Evolutionary conservation across 139 green algal species (phyloP).

Genomic region (Mychonastes homosphaera): DNA sequence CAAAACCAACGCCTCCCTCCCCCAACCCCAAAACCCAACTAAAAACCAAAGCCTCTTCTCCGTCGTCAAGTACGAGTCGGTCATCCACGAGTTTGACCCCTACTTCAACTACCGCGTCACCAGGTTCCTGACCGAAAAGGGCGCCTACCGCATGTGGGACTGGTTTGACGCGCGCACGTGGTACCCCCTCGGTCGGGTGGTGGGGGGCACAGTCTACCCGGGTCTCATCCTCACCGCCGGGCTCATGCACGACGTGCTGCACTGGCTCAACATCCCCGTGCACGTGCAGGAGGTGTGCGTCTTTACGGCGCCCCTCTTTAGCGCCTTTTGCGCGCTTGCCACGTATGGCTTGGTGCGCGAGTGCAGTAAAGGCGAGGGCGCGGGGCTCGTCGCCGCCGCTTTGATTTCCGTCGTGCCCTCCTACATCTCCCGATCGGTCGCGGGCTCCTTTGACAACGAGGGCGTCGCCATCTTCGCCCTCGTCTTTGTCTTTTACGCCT

Average conservation of each 20-base stretch:
- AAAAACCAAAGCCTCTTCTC: constrained; percentile 56
- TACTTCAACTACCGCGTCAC: constrained; percentile 87
- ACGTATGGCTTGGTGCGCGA: constrained; percentile 78
- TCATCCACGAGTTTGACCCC: constrained; percentile 79
- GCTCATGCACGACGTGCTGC: constrained; percentile 73
- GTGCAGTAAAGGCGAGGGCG: constrained; percentile 27
- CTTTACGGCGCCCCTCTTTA: constrained; percentile 91
- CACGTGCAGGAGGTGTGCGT: constrained; percentile 93
- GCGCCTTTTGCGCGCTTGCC: constrained; percentile 66
- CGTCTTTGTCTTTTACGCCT: constrained; percentile 77
- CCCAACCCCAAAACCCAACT: constrained; percentile 50
- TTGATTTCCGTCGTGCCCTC: constrained; percentile 79
- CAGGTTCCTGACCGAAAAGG: constrained; percentile 68
- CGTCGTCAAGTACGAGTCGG: constrained; percentile 84
- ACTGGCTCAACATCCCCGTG: constrained; percentile 82
- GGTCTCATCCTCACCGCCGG: constrained; percentile 89
- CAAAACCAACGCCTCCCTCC: constrained; percentile 74
- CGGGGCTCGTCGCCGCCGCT: constrained; percentile 73
- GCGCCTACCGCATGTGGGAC: constrained; percentile 81
- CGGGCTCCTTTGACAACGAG: constrained; percentile 82
- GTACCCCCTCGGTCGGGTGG: constrained; percentile 80
- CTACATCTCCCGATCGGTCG: constrained; percentile 82
- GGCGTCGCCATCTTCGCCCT: constrained; percentile 92
- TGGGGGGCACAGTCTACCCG: constrained; percentile 85
- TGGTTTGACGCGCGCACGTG: constrained; percentile 85